These are phyloP conservation scores for Suillus brevipes DNA, from an alignment of 768 basidiomycete genomes.

Conservation along the genomic window DNA sequence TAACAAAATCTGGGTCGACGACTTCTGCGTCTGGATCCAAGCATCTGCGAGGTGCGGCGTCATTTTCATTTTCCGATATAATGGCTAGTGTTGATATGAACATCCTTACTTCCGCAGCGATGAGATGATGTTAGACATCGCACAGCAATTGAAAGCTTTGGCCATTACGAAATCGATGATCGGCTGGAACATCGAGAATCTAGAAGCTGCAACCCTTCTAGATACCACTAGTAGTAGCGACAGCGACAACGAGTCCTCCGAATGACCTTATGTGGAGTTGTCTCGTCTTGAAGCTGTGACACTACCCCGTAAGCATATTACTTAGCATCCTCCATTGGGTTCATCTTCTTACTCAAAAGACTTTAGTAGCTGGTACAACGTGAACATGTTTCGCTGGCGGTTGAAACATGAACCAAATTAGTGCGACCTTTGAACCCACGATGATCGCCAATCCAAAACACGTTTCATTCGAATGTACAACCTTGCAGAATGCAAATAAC, in stretches of 20 bases:
- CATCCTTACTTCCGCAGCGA: constrained; percentile 47
- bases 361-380: not conserved
- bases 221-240: constrained; percentile 44
- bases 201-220: constrained; percentile 57
- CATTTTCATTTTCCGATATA: not conserved
- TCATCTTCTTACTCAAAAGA: not conserved
- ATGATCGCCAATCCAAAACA: not conserved
- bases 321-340: not conserved
- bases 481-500: not conserved
- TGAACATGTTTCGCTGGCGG: not conserved
- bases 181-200: constrained; percentile 69
- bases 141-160: constrained; percentile 38
- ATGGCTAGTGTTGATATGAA: not conserved
- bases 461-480: not conserved
- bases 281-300: not conserved
- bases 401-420: constrained; percentile 1
- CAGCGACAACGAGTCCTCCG: constrained; percentile 68
- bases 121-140: constrained; percentile 48
- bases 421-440: not conserved
- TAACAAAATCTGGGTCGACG: constrained; percentile 83
- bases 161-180: constrained; percentile 53
- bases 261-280: constrained; percentile 29
- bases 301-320: not conserved
- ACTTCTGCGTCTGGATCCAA: constrained; percentile 82
- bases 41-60: constrained; percentile 61